Conservation (phyloP, 306 rosid genomes). For the Corylus heterophylla region DNA sequence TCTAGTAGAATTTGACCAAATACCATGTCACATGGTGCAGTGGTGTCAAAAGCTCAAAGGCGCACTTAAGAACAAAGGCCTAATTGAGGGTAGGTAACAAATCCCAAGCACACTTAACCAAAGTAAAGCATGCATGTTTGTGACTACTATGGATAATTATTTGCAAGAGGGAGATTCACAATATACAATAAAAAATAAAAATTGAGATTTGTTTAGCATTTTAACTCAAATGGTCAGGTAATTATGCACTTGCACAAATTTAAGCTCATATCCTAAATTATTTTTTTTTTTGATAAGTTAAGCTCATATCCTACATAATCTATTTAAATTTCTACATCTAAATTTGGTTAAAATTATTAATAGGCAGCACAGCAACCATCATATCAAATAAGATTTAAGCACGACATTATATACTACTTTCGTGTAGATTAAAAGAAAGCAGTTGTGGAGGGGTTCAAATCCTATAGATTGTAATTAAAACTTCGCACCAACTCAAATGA, state of each 20-base stretch:
- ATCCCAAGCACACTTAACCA: not conserved
- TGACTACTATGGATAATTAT: not conserved
- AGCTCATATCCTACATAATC: not conserved
- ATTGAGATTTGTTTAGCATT: too few relatives aligned
- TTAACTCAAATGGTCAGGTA: too few relatives aligned
- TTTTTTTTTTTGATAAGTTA: too few relatives aligned
- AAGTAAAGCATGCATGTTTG: not conserved
- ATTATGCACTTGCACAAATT: not conserved
- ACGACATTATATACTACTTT: not conserved
- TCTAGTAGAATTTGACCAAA: not conserved
- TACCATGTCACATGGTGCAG: not conserved
- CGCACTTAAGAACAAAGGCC: not conserved
- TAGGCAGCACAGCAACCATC: not conserved
- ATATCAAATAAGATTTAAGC: not conserved
- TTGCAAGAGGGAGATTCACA: too few relatives aligned
- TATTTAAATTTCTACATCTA: not conserved
- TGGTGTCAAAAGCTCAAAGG: not conserved
- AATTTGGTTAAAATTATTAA: not conserved
- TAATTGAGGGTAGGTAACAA: not conserved
- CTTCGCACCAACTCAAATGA: too few relatives aligned
- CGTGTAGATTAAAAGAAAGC: not conserved
- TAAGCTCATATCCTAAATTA: not conserved
- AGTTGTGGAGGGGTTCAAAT: not conserved
- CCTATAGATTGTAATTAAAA: too few relatives aligned
- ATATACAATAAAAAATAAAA: too few relatives aligned